Base-by-base conservation (phyloP, 2,329 filamentous ascomycete species). In the Cyphellophora europaea region DNA sequence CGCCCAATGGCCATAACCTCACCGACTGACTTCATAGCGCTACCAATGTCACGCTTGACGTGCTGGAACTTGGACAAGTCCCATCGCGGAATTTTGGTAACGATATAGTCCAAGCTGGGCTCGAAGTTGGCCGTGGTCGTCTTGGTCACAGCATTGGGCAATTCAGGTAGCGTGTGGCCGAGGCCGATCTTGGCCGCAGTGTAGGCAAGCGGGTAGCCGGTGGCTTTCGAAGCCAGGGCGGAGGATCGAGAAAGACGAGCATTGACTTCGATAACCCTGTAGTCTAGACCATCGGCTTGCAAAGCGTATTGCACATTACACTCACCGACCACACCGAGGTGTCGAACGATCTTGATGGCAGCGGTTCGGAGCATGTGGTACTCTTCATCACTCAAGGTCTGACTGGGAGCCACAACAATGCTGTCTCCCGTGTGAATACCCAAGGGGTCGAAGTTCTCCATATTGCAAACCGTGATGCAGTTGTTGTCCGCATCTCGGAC, bases 1-100 rank as follows among this genome's bases (percentile, higher is more conserved):
- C 91, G 80, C 49, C 91, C 91, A 53, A 98, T 96, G 46, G 91
- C 91, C 91, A 98, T 98, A 41, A 98, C 91, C 65, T 98, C 91
- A 57, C 91, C 91, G 38, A 98, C 88, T 15, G 88, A 95, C 70
- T 96, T 98, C 91, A 98, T 98, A 43, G 89, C 82, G 56, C 85
- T 93, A 50, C 91, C 91, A 56, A 98, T 96, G 55, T 93, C 84
- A 42, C 91, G 82, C 71, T 94, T 93, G 47, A 98, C 91, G 53
- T 96, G 89, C 66, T 96, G 89, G 72, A 98, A 98, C 69, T 98
- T 98, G 70, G 84, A 79, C 56, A 98, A 64, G 71, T 98, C 91
- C 91, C 91, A 98, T 55, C 91, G 79, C 51, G 91, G 91, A 51
- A 98, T 96, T 72, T 98, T 98, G 50, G 87, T 94, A 48, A 98